A percentile compares a stretch with the other conserved stretches of the same genome.
phyloP scores from a whole-genome alignment of 2,329 filamentous ascomycete genomes.

The Scedosporium apiospermum region DNA sequence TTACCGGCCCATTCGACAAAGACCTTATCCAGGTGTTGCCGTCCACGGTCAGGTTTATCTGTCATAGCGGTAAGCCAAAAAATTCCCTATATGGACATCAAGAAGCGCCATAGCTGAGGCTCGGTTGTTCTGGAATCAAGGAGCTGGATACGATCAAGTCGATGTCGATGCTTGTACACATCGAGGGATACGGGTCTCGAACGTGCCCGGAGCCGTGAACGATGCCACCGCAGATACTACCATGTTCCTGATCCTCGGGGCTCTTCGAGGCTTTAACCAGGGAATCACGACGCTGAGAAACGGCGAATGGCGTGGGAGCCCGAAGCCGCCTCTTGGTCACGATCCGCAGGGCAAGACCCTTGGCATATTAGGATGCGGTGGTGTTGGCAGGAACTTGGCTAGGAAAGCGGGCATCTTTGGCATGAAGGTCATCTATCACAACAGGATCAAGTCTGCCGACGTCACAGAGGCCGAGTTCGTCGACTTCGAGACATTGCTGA shows the following conservation, averaged over 20 bases:
- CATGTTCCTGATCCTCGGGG: constrained; percentile 62
- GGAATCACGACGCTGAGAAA: constrained; percentile 48
- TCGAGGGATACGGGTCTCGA: constrained; percentile 49
- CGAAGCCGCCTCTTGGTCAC: constrained; percentile 38
- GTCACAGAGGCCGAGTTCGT: constrained; percentile 20
- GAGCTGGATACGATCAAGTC: constrained; percentile 58
- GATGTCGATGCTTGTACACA: constrained; percentile 52
- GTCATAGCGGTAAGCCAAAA: constrained; percentile 20
- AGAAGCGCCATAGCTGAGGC: background rate
- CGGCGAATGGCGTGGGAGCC: constrained; percentile 48
- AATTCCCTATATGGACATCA: background rate
- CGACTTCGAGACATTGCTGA: constrained; percentile 43
- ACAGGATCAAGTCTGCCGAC: constrained; percentile 20
- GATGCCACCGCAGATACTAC: constrained; percentile 63
- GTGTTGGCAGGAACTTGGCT: constrained; percentile 41
- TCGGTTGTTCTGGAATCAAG: background rate
- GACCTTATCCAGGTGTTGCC: constrained; percentile 44
- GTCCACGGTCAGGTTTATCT: constrained; percentile 29
- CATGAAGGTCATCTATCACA: constrained; percentile 51
- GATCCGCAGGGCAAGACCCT: constrained; percentile 58
- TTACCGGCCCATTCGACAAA: constrained; percentile 54
- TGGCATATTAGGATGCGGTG: constrained; percentile 51
- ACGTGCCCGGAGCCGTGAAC: constrained; percentile 57
- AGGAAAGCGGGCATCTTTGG: constrained; percentile 43
- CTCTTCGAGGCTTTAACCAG: constrained; percentile 55